These are phyloP conservation scores for Mycena indigotica DNA, from an alignment of 768 basidiomycete species.

Conservation along the genomic window DNA sequence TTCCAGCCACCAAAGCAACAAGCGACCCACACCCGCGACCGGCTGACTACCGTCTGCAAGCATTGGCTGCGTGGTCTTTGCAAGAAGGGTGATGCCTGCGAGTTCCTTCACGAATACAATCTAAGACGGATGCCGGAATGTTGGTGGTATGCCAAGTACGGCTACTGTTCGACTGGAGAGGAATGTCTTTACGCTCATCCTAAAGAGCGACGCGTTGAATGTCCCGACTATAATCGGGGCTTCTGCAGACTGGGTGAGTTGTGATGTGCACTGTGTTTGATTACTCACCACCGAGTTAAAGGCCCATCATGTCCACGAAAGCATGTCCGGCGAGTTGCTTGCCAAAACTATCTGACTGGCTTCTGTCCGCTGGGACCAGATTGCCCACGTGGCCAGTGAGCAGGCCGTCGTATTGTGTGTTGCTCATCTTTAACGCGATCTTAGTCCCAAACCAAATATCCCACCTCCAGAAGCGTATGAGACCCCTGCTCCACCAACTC, in stretches of 20 bases:
- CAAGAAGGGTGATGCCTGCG: conserved; percentile 97
- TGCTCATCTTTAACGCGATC: no score
- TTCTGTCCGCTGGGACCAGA: conserved; percentile 91
- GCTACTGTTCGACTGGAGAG: conserved; percentile 95
- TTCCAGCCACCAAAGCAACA: conserved; percentile 85
- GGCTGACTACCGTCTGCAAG: conserved; percentile 93
- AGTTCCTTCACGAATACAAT: conserved; percentile 99
- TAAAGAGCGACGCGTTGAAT: conserved; percentile 87
- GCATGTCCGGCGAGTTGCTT: conserved; percentile 89
- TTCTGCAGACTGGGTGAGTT: conserved; percentile 91
- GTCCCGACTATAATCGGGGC: conserved; percentile 93
- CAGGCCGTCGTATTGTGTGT: no score
- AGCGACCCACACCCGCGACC: conserved; percentile 81
- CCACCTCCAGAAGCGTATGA: conserved; percentile 77
- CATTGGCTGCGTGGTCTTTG: conserved; percentile 98
- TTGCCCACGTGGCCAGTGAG: conserved; percentile 90
- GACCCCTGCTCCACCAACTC: conserved; percentile 73
- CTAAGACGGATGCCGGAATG: conserved; percentile 97
- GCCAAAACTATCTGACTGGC: conserved; percentile 88
- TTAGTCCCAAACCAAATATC: conserved; percentile 75
- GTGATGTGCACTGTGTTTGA: no score
- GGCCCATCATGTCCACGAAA: conserved; percentile 89
- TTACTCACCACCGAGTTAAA: conserved; percentile 35
- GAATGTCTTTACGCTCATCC: conserved; percentile 97
- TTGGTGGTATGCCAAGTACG: conserved; percentile 98